Conservation (phyloP, 176 grass and related monocot genomes). For the Stipa capillata region DNA sequence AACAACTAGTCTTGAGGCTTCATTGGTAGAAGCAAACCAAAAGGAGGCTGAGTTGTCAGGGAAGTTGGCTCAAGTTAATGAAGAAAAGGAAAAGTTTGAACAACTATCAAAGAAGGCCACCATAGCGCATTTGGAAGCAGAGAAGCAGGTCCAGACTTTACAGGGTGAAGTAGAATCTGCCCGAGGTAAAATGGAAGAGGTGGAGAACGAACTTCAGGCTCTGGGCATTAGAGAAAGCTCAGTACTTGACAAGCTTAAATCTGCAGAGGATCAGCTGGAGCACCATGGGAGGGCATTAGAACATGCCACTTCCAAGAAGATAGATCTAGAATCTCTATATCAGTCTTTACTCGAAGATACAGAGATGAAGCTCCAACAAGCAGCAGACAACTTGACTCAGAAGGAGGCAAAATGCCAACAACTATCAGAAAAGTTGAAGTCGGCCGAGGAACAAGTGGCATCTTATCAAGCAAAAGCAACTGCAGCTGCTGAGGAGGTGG, state of each 20-base stretch:
- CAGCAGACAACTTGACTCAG: constrained; percentile 33
- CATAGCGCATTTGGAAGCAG: constrained; percentile 49
- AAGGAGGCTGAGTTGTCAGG: constrained; percentile 36
- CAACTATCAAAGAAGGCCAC: constrained; percentile 37
- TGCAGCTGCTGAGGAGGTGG: constrained; percentile 47
- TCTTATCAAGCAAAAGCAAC: constrained; percentile 47
- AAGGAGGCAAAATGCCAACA: constrained; percentile 52
- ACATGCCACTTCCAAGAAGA: constrained; percentile 65
- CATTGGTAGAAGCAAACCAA: constrained; percentile 40
- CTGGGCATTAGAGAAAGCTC: constrained; percentile 43
- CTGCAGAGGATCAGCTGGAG: constrained; percentile 60
- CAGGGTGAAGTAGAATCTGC: constrained; percentile 48
- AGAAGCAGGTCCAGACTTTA: constrained; percentile 33
- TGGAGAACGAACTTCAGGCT: constrained; percentile 44
- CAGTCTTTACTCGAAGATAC: constrained; percentile 80
- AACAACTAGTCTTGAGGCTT: constrained; percentile 37
- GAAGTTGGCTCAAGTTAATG: constrained; percentile 43
- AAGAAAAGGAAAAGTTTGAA: constrained; percentile 71
- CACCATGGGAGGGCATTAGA: constrained; percentile 59
- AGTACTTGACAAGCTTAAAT: constrained; percentile 64
- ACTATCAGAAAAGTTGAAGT: constrained; percentile 49
- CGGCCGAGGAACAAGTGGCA: constrained; percentile 39
- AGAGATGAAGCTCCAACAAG: constrained; percentile 57
- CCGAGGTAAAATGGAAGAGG: constrained; percentile 40
- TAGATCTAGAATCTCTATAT: constrained; percentile 58